Base-by-base conservation (phyloP, 1,139 yeast genomes). In the Petasospora fabianii region DNA sequence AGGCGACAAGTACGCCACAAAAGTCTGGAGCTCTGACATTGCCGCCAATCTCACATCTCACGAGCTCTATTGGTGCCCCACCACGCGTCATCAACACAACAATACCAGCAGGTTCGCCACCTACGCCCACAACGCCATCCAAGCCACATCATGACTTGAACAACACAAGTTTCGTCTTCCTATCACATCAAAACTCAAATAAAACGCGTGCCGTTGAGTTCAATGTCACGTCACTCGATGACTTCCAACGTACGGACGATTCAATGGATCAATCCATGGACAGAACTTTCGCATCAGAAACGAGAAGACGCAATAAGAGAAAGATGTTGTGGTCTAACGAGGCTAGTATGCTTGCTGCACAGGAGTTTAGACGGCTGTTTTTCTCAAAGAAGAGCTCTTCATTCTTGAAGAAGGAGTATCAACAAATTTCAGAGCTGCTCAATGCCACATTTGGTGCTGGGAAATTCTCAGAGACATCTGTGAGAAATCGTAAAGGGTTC, bases 381-480 rank as follows among this genome's bases (percentile, higher is more conserved):
- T 34, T 30, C 11, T 13, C 8, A 10, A 45, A 45, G 30, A 36
- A 30, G n/a, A 42, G 46, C 12, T 40, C 48, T 5, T 45, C 48
- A 3, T 42, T 45, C 32, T 19, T 45, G 39, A 42, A 42, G 33
- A 42, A 21, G 16, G 48, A 45, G 35, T 45, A 45, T 18, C 46
- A 40, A 17, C 35, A 24, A 13, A 33, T 45, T 20, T 44, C 48
- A 3, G 32, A 38, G 5, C 30, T 19, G 24, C 27, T 45, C 26
- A 45, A 45, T 28, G 3, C 9, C 5, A 19, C 16, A 18, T 42
- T 45, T 27, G 36, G 42, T 4, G 27, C 34, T 5, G 37, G 34
- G 5, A 19, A 24, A 14, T 45, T 42, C 37, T 33, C 43, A 1
- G 48, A 45, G 30, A 38, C 46, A 3, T 39, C 48, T 6, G 46